Percentiles rank a stretch among this genome's conserved stretches.
These are phyloP conservation scores for Starmerella lactis-condensi DNA, from an alignment of 805 yeast genomes.

Conservation along the genomic window DNA sequence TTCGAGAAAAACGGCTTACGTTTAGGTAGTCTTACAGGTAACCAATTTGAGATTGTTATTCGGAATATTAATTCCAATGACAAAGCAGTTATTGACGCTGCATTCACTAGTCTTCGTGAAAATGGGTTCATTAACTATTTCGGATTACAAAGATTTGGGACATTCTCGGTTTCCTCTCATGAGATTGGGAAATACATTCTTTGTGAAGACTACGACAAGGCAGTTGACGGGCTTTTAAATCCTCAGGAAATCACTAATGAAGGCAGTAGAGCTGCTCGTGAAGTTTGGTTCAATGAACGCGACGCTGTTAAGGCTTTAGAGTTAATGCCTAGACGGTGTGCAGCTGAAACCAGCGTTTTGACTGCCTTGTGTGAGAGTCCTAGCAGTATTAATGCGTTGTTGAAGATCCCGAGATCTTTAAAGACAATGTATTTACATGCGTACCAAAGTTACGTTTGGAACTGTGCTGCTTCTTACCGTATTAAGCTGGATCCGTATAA, in stretches of 20 bases:
- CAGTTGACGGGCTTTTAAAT: constrained; percentile 57
- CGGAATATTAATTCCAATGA: constrained; percentile 40
- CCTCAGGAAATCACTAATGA: constrained; percentile 76
- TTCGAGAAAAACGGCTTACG: constrained; percentile 45
- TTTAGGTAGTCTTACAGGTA: constrained; percentile 75
- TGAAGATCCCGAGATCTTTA: constrained; percentile 79
- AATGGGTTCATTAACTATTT: constrained; percentile 82
- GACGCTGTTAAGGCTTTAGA: constrained; percentile 48
- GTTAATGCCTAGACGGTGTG: constrained; percentile 71
- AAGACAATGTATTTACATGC: constrained; percentile 95
- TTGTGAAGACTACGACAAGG: constrained; percentile 57
- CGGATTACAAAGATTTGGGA: constrained; percentile 98
- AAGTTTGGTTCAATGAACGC: constrained; percentile 55
- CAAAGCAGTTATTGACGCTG: constrained; percentile 28
- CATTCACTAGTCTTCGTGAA: constrained; percentile 35
- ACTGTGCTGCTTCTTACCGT: constrained; percentile 61
- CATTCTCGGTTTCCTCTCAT: constrained; percentile 85
- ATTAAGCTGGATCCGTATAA: constrained; percentile 34
- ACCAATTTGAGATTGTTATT: constrained; percentile 70
- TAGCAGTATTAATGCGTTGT: constrained; percentile 54
- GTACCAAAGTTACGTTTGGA: constrained; percentile 93
- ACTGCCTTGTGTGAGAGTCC: constrained; percentile 36
- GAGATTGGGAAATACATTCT: constrained; percentile 57
- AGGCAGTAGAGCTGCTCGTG: constrained; percentile 66
- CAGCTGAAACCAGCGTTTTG: constrained; percentile 66